Base-by-base conservation (phyloP, 768 basidiomycete species). In the Russula earlei region DNA sequence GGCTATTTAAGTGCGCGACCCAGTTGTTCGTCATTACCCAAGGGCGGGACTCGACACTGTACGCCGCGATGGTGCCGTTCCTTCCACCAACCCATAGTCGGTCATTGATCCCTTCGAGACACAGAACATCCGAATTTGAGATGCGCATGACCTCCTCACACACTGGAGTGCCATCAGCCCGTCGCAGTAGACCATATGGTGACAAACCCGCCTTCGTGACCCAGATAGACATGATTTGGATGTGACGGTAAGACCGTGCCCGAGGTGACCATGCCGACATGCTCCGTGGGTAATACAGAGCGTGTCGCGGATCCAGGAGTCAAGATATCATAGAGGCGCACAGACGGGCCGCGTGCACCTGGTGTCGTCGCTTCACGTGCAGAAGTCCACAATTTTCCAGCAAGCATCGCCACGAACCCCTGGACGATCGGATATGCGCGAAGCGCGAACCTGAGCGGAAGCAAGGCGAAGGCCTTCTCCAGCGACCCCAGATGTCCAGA, bases 11-110 rank as follows among this genome's bases (percentile, higher is more conserved):
- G 19, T 95, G 91, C 12, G 91, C 93, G 58, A 76, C 77, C 94
- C 94, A 97, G 37, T 76, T 75, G 67, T 96, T 97, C 56, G 86
- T 90, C 57, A 88, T 81, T 19, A 82, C 68, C 93, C 94, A 97
- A 14, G 93, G 92, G 57, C 76, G 77, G 19, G 75, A 69, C 10
- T 71, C 69, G 31, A 87, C 80, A 66, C 94, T 91, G 68, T 87
- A 96, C 2, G 83, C 88, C 14, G 83, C 75, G 44, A 97, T 87
- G 67, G 76, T 75, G 0, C 95, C 95, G 59, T 82, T 87, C 58
- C 95, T 68, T 27, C 81, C 82, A 0, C 95, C 95, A 9, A 82
- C 87, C 95, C 95, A 98, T 34, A 99, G 70, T 50, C 82, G 73
- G 50, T 87, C 76, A 54, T 87, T 82, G 12, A 97, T 89, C 1